Base-by-base conservation (phyloP, 2,329 filamentous ascomycete species). In the Monosporascus sp. region DNA sequence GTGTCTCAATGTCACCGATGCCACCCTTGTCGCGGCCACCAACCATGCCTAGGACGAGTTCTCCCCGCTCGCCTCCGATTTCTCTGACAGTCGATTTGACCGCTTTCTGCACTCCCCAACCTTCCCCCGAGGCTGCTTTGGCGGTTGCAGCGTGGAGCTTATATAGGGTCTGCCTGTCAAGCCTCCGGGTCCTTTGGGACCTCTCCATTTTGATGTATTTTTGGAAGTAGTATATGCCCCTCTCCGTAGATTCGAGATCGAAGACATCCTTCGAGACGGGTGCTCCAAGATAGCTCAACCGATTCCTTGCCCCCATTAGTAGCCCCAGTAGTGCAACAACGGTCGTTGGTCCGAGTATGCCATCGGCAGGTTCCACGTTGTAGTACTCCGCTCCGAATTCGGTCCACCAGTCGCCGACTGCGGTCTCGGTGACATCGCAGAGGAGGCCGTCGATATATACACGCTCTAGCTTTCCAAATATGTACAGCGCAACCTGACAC, bases 41-140 rank as follows among this genome's bases (percentile, higher is more conserved):
- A 6, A 96, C 91, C 78, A 96, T 95, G n/a, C 91, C 92, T 77
- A 96, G 91, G 47, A 97, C 87, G 73, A 97, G 89, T 69, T 97
- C 93, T 48, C 92, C 92, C 51, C 93, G 87, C 69, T 97, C 96
- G 16, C 94, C 93, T 61, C 91, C 91, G 40, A 99, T 84, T 70
- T 97, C 94, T 19, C 89, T 91, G 47, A 97, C 89, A 0, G 93
- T 97, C 3, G 91, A 96, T 68, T 97, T 97, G 64, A 99, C 91
- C 19, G 93, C 92, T 64, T 90, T 87, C 49, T 91, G 90, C n/a
- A 95, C 90, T 17, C 87, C 88, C 90, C 93, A 97, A 3, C 88
- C 88, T 66, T 97, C 91, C 36, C 90, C 88, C 49, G 87, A 88
- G 2, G 91, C 92, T 34, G 91, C 91, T 69, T 96, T 97, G 40